phyloP scores from a whole-genome alignment of 1,284 basidiomycete genomes.

The Gymnopus androsaceus region DNA sequence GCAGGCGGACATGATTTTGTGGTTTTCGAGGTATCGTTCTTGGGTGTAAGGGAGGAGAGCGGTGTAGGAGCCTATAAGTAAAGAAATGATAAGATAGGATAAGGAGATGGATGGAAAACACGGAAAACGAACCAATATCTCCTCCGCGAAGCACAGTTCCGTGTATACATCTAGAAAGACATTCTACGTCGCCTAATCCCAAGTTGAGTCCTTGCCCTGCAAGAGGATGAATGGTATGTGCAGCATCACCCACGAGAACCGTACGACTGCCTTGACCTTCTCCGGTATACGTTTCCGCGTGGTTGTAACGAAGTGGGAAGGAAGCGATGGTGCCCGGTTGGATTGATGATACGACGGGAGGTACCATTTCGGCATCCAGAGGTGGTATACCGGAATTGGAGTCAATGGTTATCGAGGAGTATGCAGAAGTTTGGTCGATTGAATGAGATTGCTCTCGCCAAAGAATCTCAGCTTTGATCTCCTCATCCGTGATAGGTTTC shows the following conservation, averaged over 20 bases:
- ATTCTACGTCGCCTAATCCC: constrained; percentile 84
- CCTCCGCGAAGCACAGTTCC: constrained; percentile 61
- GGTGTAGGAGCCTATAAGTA: constrained; percentile 68
- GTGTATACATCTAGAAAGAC: constrained; percentile 65
- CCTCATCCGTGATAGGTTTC: constrained; percentile 42
- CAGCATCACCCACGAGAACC: constrained; percentile 93
- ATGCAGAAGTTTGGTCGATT: constrained; percentile 63
- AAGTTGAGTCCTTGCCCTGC: constrained; percentile 97
- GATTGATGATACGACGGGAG: constrained; percentile 75
- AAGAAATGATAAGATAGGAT: neutral
- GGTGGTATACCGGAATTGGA: constrained; percentile 56
- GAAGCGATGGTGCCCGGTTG: constrained; percentile 82
- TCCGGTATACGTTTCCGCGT: constrained; percentile 87
- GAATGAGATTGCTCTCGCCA: constrained; percentile 72
- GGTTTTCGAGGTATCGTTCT: constrained; percentile 83
- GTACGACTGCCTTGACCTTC: constrained; percentile 69
- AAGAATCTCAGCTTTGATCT: constrained; percentile 59
- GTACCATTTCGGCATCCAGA: constrained; percentile 63
- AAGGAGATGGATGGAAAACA: constrained; percentile 1
- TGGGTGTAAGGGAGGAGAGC: constrained; percentile 77
- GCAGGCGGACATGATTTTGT: constrained; percentile 78
- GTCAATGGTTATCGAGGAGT: constrained; percentile 48
- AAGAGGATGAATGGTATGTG: constrained; percentile 95
- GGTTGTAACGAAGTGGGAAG: constrained; percentile 89
- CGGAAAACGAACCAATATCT: constrained; percentile 69